Evolutionary conservation across 768 basidiomycete genomes (phyloP).

Genomic region (Panellus pusillus): DNA sequence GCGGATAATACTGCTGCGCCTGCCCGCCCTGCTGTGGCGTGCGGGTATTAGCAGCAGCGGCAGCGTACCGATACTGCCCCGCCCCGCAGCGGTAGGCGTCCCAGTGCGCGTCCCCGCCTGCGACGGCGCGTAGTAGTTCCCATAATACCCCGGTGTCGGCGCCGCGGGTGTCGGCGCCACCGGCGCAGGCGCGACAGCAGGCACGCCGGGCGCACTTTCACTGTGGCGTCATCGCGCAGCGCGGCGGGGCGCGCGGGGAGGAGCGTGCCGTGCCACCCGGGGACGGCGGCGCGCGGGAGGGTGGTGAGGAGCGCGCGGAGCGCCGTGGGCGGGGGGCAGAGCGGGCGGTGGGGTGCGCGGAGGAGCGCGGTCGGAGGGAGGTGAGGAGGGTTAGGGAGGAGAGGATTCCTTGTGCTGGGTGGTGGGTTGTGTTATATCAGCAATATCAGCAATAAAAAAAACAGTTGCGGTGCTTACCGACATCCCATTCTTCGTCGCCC

Average conservation of each 20-base stretch:
- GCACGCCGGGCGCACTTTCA: slow-evolving; percentile 53
- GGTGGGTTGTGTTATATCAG: not conserved
- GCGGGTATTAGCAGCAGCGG: not conserved
- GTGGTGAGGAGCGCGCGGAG: slow-evolving; percentile 75
- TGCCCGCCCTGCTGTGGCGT: not conserved
- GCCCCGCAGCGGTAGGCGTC: slow-evolving; percentile 21
- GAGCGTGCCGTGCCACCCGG: slow-evolving; percentile 77
- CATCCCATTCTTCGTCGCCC: slow-evolving; percentile 82
- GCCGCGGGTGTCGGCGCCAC: slow-evolving; percentile 33
- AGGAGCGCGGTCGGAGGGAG: slow-evolving; percentile 67
- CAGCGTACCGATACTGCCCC: slow-evolving; percentile 9
- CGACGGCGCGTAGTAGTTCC: slow-evolving; percentile 21
- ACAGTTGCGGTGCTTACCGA: slow-evolving; percentile 67
- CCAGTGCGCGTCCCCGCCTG: slow-evolving; percentile 22
- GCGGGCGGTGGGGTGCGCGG: slow-evolving; percentile 38
- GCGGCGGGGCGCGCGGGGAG: slow-evolving; percentile 54
- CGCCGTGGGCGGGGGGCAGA: slow-evolving; percentile 62
- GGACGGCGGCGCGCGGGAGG: slow-evolving; percentile 56
- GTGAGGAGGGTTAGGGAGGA: slow-evolving; percentile 67
- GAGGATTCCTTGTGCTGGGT: slow-evolving; percentile 67
- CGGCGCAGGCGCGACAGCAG: slow-evolving; percentile 33
- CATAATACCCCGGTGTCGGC: slow-evolving; percentile 17
- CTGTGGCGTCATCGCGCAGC: slow-evolving; percentile 72
- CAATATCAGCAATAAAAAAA: no score
- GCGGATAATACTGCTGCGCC: not conserved